Conservation (phyloP, 495 filamentous ascomycete species). For the Cryomyces antarcticus region DNA sequence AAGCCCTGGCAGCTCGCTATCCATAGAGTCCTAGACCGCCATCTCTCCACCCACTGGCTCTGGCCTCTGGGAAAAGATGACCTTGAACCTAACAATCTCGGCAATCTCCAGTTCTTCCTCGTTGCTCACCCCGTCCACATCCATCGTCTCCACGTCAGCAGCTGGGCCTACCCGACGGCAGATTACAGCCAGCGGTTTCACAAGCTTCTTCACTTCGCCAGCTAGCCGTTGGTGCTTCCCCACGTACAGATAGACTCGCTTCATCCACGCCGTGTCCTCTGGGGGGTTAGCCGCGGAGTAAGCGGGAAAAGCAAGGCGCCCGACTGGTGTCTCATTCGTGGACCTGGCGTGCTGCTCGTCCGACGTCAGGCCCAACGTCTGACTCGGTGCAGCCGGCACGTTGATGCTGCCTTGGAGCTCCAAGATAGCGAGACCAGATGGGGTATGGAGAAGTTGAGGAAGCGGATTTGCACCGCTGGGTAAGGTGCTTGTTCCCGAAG, state of each 20-base stretch:
- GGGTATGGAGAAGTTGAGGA: conserved; percentile 72
- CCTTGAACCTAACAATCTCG: conserved; percentile 74
- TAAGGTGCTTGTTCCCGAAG: not conserved
- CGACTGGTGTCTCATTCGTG: conserved; percentile 37
- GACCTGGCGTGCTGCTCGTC: not conserved
- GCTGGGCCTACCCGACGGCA: conserved; percentile 22
- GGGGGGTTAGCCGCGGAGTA: conserved; percentile 28
- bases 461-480: conserved; percentile 39
- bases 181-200: conserved; percentile 59
- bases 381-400: conserved; percentile 21
- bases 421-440: conserved; percentile 56
- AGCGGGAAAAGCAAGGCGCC: conserved; percentile 61
- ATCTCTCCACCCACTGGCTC: conserved; percentile 49
- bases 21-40: no score
- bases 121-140: conserved; percentile 6
- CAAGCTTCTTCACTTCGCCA: conserved; percentile 75
- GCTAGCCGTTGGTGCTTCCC: conserved; percentile 77
- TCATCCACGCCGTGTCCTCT: conserved; percentile 55
- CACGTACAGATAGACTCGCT: conserved; percentile 66
- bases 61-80: conserved; percentile 69
- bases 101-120: conserved; percentile 46
- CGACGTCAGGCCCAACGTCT: not conserved
- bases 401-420: conserved; percentile 85
- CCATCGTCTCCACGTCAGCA: conserved; percentile 2
- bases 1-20: no score